Base-by-base conservation (phyloP, 495 filamentous ascomycete species). In the Aspergillus heteromorphus region DNA sequence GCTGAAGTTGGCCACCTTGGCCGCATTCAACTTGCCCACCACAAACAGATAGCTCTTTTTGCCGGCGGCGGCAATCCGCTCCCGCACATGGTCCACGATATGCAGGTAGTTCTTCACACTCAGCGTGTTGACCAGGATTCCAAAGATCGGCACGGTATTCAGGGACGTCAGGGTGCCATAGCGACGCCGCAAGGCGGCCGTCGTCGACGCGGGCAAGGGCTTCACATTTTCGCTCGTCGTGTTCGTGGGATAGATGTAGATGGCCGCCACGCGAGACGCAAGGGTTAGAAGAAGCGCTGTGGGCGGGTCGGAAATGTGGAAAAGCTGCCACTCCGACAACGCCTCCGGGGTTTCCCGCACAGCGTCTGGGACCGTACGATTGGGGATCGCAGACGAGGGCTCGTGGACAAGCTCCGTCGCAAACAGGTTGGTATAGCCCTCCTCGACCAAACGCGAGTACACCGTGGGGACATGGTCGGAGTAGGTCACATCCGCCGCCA, bases 11-110 rank as follows among this genome's bases (percentile, higher is more conserved):
- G 93, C 95, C 5, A 98, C 76, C 68, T 98, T 98, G 52, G 91
- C 91, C 0, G 91, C 87, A 63, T 97, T 97, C 2, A 97, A 76
- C 64, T 97, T 97, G 36, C 93, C 93, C 4, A 98, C 95, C 1
- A 98, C 95, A 48, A 98, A 91, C 18, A 90, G 88, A 67, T 98
- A 97, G 67, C 80, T 86, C 66, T 98, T 98, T 73, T 96, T 96
- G 19, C 89, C 91, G 0, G 87, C 85, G 1, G 75, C 79, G 2
- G 79, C 75, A 56, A 97, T 93, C 55, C 81, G 79, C 8, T 73
- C 67, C 43, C 86, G 82, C 42, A 96, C 78, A 59, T 83, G 80
- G 13, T 86, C 78, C 54, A 95, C 80, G 13, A 91, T 88, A 30
- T 86, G 74, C 47, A 96, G 78, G 75, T 96, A 97, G 65, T 96